Evolutionary conservation across 1,284 basidiomycete genomes (phyloP).

Genomic region (Cryptococcus hybrid): DNA sequence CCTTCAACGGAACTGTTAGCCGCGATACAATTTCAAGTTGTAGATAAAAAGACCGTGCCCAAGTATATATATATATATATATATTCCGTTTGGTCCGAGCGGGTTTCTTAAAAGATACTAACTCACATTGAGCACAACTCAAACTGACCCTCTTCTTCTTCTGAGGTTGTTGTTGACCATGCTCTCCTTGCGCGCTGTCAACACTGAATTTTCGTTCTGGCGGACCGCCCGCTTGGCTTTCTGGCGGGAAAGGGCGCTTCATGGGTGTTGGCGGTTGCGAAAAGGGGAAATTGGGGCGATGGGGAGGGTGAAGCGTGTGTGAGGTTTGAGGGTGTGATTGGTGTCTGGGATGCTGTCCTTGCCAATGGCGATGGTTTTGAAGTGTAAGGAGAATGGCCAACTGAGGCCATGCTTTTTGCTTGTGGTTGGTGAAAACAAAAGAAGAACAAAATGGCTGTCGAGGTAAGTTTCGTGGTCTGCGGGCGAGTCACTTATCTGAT

Average conservation of each 20-base stretch:
- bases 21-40: neutral
- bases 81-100: neutral
- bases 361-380: conserved; percentile 8
- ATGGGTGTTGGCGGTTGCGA: conserved; percentile 14
- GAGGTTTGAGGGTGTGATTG: conserved; percentile 24
- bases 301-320: conserved; percentile 24
- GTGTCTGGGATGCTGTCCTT: conserved; percentile 15
- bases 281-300: conserved; percentile 5
- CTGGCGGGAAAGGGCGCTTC: conserved; percentile 16
- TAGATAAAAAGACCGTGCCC: neutral
- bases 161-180: conserved; percentile 5
- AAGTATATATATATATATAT: too few relatives aligned
- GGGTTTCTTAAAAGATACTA: neutral
- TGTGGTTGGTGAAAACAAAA: neutral
- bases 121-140: conserved; percentile 50
- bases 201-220: conserved; percentile 23
- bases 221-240: conserved; percentile 3
- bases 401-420: conserved; percentile 13
- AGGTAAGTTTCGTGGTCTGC: too few relatives aligned
- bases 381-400: conserved; percentile 4
- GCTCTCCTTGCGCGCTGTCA: conserved; percentile 8
- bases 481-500: too few relatives aligned
- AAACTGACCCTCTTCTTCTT: conserved; percentile 51
- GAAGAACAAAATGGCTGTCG: neutral
- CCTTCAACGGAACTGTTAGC: conserved; percentile 17